Evolutionary conservation across 2,329 filamentous ascomycete species (phyloP), one percentile per base, ranked within the genome.

Genomic region (Penicillium rolfsii): DNA sequence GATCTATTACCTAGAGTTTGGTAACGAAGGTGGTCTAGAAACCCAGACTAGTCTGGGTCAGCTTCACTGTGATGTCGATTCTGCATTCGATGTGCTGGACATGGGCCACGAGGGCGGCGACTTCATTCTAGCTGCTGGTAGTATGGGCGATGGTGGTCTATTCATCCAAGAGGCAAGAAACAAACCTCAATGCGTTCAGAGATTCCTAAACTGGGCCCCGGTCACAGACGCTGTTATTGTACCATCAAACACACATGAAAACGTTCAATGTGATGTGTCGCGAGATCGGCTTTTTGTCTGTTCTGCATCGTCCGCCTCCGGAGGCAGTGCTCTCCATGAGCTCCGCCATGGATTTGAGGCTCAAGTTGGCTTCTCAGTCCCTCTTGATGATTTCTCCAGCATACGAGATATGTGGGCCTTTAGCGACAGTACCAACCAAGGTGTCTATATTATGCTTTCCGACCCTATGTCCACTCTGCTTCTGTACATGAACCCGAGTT

Each of bases 121-220:
- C 73, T 83, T 96, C n/a, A 80, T 97, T 50, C 84, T 96, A 38
- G 86, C 90, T 52, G 90, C 90, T 4, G 93, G 94, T 0, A 88
- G 91, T 65, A 89, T 89, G 56, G 90, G 92, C 8, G 85, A 89
- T 62, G 93, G 93, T 6, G 87, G 89, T 0, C 82, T 95, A 5
- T 94, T 90, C 80, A 86, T 87, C 76, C 87, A 91, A 74, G 79
- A 83, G 60, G 83, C 88, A 55, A 83, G 87, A 65, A 77, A 84
- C 62, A 75, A 82, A 28, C 83, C 78, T 53, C 76, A 79, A 50
- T 82, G 82, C 55, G 80, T 89, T 28, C 85, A 88, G 49, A 81
- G 79, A 4, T 85, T 96, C 56, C 84, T 85, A 19, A 87, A 87
- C 62, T 88, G 83, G 81, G 79, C 82, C 0, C 82, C 85, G 4